Evolutionary conservation across 2,329 filamentous ascomycete species (phyloP).

Genomic region (Stagonosporopsis tanaceti): DNA sequence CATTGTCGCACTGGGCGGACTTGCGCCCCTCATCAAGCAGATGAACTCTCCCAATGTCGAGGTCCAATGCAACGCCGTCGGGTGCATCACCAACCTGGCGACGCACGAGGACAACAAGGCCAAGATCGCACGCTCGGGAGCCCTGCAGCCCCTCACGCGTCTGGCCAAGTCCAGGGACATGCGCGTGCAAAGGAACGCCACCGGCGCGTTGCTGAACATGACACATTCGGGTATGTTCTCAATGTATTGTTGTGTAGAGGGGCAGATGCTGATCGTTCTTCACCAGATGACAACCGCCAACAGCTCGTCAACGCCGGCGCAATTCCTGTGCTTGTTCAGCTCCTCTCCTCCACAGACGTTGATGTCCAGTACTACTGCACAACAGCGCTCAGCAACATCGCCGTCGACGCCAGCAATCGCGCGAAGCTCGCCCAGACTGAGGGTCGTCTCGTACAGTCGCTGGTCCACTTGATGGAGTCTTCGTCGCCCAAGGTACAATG

Average conservation of each 20-base stretch:
- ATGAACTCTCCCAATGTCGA: slow-evolving; percentile 99
- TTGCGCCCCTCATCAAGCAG: slow-evolving; percentile 91
- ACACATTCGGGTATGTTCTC: slow-evolving; percentile 84
- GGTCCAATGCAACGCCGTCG: slow-evolving; percentile 98
- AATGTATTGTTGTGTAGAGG: slow-evolving; percentile 2
- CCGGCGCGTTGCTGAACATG: slow-evolving; percentile 96
- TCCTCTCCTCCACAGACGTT: slow-evolving; percentile 90
- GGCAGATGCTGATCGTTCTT: slow-evolving; percentile 28
- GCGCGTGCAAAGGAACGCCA: slow-evolving; percentile 97
- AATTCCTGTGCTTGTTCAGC: slow-evolving; percentile 95
- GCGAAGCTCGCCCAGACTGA: slow-evolving; percentile 92
- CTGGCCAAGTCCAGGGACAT: slow-evolving; percentile 98
- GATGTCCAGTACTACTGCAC: slow-evolving; percentile 99
- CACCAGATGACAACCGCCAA: slow-evolving; percentile 90
- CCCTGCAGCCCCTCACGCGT: slow-evolving; percentile 86
- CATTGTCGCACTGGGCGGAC: slow-evolving; percentile 90
- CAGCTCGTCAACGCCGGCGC: slow-evolving; percentile 96
- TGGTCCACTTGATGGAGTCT: slow-evolving; percentile 97
- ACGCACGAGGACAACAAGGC: slow-evolving; percentile 99
- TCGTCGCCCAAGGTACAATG: slow-evolving; percentile 94
- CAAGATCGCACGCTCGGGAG: slow-evolving; percentile 95
- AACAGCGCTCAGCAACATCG: slow-evolving; percentile 97
- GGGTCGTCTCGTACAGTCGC: slow-evolving; percentile 86
- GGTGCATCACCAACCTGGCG: slow-evolving; percentile 97
- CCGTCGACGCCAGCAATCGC: slow-evolving; percentile 89